Evolutionary conservation across 2,329 filamentous ascomycete species (phyloP), one percentile per base, ranked within the genome.

Genomic region (Verticillium nonalfalfae): DNA sequence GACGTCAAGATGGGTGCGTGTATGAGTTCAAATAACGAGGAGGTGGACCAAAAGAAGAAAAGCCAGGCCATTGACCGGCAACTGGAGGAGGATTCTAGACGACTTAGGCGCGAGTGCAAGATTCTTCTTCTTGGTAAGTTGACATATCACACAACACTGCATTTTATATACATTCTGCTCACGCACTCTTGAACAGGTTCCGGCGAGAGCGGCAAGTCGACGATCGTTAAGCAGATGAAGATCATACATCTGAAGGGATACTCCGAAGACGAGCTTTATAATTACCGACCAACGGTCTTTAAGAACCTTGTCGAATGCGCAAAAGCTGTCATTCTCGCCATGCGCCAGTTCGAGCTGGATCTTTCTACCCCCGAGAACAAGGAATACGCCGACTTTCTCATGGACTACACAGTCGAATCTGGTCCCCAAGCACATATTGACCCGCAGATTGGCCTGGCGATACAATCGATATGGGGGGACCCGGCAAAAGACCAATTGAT

Each of bases 141-240:
- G 26, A 4, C 26, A 34, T 52, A 7, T 18, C n/a, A 26, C 7
- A 4, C 5, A 14, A n/a, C 14, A 21, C 13, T 31, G 26, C 39
- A 14, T 18, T 9, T n/a, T 40, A 11, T 5, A 11, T 13, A 15
- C 21, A 26, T 26, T 21, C 36, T 21, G 58, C 63, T 66, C 57
- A 65, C 56, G 33, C 2, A 26, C 52, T 54, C 11, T 15, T 45
- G 45, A 64, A 67, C 74, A 97, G 95, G 95, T 67, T 98, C 95
- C 67, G 95, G 95, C 67, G 95, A 99, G 80, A 98, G 94, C 77
- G 95, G 95, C 68, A 99, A 99, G 79, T 98, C 95, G 62, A 99
- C 95, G 10, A 98, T 99, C 70, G 95, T 99, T 68, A 99, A 99
- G 78, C 95, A 99, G 82, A 99, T 99, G 95, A 99, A 98, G 79